Evolutionary conservation across 1,139 yeast species (phyloP).

Genomic region (Magnusiomyces suaveolens): DNA sequence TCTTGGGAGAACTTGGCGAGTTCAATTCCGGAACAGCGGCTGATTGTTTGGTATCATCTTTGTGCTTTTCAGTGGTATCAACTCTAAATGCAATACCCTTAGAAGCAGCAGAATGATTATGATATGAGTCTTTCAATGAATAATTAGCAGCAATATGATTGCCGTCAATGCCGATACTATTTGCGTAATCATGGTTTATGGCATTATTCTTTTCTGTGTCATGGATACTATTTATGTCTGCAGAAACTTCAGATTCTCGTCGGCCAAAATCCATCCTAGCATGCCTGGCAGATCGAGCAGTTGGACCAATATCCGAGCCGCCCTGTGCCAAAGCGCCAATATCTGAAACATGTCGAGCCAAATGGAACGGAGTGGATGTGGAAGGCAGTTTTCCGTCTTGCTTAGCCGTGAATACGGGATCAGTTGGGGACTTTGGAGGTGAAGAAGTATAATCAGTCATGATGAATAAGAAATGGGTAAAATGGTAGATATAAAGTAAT

Average conservation of each 20-base stretch:
- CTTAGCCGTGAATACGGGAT: not conserved
- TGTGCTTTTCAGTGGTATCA: too few relatives aligned
- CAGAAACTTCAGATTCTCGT: not conserved
- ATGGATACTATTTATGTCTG: not conserved
- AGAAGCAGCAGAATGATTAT: too few relatives aligned
- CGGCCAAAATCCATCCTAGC: not conserved
- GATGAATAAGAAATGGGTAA: not conserved
- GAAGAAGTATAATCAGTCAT: not conserved
- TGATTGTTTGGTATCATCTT: too few relatives aligned
- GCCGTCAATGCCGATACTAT: too few relatives aligned
- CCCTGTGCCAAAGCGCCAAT: not conserved
- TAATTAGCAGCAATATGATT: too few relatives aligned
- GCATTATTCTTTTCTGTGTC: not conserved
- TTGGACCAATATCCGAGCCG: not conserved
- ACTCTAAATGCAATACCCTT: too few relatives aligned
- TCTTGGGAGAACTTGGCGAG: too few relatives aligned
- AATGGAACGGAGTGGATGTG: not conserved
- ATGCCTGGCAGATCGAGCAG: not conserved
- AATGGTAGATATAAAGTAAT: not conserved
- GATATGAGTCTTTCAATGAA: too few relatives aligned
- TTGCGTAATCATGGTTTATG: too few relatives aligned
- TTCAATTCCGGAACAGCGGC: too few relatives aligned
- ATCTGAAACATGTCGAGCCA: not conserved
- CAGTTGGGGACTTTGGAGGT: not conserved
- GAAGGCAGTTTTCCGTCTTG: not conserved